Base-by-base conservation (phyloP, 2,329 filamentous ascomycete species). In the Penicillium sp. region DNA sequence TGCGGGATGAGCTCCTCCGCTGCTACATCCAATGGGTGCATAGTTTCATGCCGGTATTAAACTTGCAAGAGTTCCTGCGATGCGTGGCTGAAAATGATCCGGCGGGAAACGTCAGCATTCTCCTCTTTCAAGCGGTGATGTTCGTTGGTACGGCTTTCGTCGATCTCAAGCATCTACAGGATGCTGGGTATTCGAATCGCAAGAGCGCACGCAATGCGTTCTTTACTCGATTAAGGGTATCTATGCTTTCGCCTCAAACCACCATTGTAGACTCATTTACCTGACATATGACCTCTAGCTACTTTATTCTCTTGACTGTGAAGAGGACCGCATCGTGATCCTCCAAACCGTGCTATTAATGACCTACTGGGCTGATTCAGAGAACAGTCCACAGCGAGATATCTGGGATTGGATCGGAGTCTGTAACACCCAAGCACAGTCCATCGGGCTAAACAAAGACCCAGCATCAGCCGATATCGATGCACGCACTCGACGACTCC, bases 361-460 rank as follows among this genome's bases (percentile, higher is more conserved):
- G 86, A 95, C 89, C 5, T 95, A 93, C 67, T 95, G 90, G 85
- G 95, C 95, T 66, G 89, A 95, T 72, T 91, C 88, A 8, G 88
- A 89, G 2, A 89, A 95, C 67, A 88, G 93, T 36, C 63, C 64
- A 63, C 88, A 93, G 65, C 93, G 95, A 70, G 90, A 95, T 67
- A 95, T 89, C 39, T 93, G 89, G 86, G 89, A 95, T 64, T 95
- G 89, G 89, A 93, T 95, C 82, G 89, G 89, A 13, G 87, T 95
- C 18, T 89, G 89, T 34, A 91, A 92, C 48, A 93, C 88, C 4
- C 77, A 93, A 40, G 89, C 88, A 41, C 88, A 93, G 66, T 93
- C 88, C 3, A 93, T 95, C 56, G 89, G 89, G 3, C 77, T 95
- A 9, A 88, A 95, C 67, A 84, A 88, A 55, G 87, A 93, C 59